Base-by-base conservation (phyloP, 768 basidiomycete species). In the Pleurotus ostreatus region DNA sequence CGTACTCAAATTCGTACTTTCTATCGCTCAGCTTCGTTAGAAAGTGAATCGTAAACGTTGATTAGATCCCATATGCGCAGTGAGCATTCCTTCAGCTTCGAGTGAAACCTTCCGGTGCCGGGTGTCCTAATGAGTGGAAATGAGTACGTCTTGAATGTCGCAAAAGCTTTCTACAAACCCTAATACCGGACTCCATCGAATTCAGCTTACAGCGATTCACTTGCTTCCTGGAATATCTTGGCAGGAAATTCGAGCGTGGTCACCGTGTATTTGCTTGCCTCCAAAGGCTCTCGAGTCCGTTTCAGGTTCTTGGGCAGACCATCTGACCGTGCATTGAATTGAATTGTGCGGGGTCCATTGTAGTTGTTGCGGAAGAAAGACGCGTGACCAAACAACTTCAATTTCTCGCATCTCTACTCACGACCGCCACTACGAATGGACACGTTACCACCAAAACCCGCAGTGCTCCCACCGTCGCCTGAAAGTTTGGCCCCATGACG, bases 131-230 rank as follows among this genome's bases (percentile, higher is more conserved):
- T 67, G 95, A 92, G 91, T 94, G 67, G 22, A 55, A 20, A 38
- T 43, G 41, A 55, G 40, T 47, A 15, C 26, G 25, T 40, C 59
- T 39, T 55, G 37, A 43, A 53, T 49, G 43, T 52, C 46, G 13
- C 57, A 46, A 54, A 53, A 55, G 54, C 23, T 37, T 23, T 26
- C 45, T 26, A 57, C 92, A 69, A 65, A 97, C 95, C 62, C 86
- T 89, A 57, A 98, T 87, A 22, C 94, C 88, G 71, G 94, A 99
- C 55, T 94, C 91, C 68, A 95, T 1, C 98, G 74, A 25, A 98
- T 92, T 68, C 98, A 94, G 0, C 97, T 97, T 1, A 94, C 92
- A 5, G 97, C 94, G 55, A 98, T 89, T 95, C 22, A 96, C 95
- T 68, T 99, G 97, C 61, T 98, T 97, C 71, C 89, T 92, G 69